Conservation (phyloP, 169 alveolate genomes). For the Plasmodium gallinaceum region DNA sequence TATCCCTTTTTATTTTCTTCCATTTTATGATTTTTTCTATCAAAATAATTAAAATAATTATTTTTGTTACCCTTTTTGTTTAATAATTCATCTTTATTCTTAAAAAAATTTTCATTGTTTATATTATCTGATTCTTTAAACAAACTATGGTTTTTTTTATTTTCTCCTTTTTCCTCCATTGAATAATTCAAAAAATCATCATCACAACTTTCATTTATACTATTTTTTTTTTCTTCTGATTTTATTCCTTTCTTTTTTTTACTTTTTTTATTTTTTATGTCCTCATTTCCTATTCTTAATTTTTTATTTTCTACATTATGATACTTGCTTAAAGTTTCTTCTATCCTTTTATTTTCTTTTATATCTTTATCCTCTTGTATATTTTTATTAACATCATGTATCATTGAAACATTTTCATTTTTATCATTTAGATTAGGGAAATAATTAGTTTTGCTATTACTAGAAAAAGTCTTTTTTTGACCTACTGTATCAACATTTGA, state of each 20-base stretch:
- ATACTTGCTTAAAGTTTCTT: neutral
- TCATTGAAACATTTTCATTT: conserved; percentile 20
- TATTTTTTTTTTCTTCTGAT: conserved; percentile 21
- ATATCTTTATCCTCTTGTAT: conserved; percentile 20
- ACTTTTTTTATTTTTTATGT: conserved; percentile 10
- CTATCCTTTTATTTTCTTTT: conserved; percentile 37
- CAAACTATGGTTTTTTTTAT: conserved; percentile 22
- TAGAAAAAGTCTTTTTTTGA: conserved; percentile 22
- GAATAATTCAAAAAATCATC: conserved; percentile 33
- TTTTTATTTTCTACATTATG: neutral
- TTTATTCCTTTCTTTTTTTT: conserved; percentile 16
- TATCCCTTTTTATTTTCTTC: conserved; percentile 36
- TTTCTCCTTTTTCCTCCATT: conserved; percentile 18
- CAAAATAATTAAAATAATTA: conserved; percentile 28
- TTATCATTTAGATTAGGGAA: conserved; percentile 13
- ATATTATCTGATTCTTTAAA: conserved; percentile 23
- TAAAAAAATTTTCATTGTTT: conserved; percentile 29
- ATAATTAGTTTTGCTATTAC: conserved; percentile 28
- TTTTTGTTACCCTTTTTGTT: conserved; percentile 15
- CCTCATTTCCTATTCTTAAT: neutral
- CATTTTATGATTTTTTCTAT: conserved; percentile 23
- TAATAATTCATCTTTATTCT: conserved; percentile 6
- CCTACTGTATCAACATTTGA: conserved; percentile 15
- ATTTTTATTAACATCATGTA: conserved; percentile 50
- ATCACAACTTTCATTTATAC: conserved; percentile 12